These are phyloP conservation scores for Colletotrichum neosansevieriae DNA, from an alignment of 2,329 filamentous ascomycete genomes.

Conservation along the genomic window DNA sequence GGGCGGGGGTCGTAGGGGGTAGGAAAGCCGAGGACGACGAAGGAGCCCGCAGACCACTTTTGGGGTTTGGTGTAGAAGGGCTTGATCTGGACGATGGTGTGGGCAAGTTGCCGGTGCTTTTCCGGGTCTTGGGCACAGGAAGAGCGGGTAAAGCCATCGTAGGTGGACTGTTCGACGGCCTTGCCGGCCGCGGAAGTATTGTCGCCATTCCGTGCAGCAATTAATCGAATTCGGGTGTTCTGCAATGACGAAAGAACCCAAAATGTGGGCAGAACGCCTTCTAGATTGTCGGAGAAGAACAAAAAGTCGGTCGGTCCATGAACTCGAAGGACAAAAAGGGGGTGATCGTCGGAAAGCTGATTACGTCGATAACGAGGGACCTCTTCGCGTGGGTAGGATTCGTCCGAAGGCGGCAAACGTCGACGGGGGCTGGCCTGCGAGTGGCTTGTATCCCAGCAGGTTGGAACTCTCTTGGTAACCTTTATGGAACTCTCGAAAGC, in stretches of 20 bases:
- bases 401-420: conserved; percentile 35
- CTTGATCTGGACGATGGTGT: conserved; percentile 57
- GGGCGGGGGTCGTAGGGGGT: conserved; percentile 63
- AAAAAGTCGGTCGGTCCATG: conserved; percentile 47
- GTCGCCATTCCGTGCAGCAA: conserved; percentile 63
- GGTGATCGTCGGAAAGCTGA: conserved; percentile 28
- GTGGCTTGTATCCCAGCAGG: conserved; percentile 26
- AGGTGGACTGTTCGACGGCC: conserved; percentile 78
- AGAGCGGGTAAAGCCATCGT: conserved; percentile 79
- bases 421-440: conserved; percentile 13
- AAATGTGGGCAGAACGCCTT: conserved; percentile 27
- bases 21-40: conserved; percentile 63
- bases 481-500: conserved; percentile 34
- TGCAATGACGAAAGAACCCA: conserved; percentile 13
- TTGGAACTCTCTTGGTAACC: conserved; percentile 37
- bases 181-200: conserved; percentile 74
- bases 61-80: conserved; percentile 64
- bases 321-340: conserved; percentile 40
- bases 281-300: conserved; percentile 33
- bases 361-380: conserved; percentile 30
- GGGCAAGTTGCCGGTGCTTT: conserved; percentile 67
- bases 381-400: conserved; percentile 23
- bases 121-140: conserved; percentile 79
- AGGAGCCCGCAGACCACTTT: conserved; percentile 69
- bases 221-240: conserved; percentile 17